phyloP scores from a whole-genome alignment of 257 asterid genomes.

The Eustoma russellianum region DNA sequence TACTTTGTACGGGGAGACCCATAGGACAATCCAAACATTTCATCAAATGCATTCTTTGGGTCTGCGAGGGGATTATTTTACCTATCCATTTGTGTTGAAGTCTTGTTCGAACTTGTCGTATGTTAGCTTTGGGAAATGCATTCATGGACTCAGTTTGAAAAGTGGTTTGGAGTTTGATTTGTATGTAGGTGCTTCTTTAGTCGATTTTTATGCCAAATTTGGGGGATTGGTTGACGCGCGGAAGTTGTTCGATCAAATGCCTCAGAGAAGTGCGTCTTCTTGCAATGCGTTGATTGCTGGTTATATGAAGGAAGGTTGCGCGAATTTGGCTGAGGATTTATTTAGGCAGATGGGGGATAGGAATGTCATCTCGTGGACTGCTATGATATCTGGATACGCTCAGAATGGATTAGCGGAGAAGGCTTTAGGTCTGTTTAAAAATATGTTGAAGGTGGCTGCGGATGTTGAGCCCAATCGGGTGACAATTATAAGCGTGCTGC shows the following conservation, averaged over 20 bases:
- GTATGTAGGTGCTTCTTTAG: conserved; percentile 60
- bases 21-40: conserved; percentile 21
- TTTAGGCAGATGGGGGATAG: conserved; percentile 40
- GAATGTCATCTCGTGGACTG: conserved; percentile 76
- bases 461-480: conserved; percentile 81
- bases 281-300: conserved; percentile 78
- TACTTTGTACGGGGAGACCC: conserved; percentile 32
- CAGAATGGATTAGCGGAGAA: conserved; percentile 64
- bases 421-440: too few species aligned
- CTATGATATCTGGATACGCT: conserved; percentile 80
- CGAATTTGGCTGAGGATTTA: conserved; percentile 38
- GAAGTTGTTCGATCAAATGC: conserved; percentile 59
- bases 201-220: conserved; percentile 71
- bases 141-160: conserved; percentile 50
- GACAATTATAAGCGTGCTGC: conserved; percentile 68
- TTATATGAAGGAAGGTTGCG: conserved; percentile 56
- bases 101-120: conserved; percentile 36
- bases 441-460: conserved; percentile 32
- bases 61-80: conserved; percentile 59
- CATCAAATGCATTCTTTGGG: conserved; percentile 34
- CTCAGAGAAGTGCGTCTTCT: conserved; percentile 46
- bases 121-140: conserved; percentile 30
- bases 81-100: conserved; percentile 76
- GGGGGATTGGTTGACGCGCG: conserved; percentile 39
- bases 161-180: conserved; percentile 47